Conservation (phyloP, 768 basidiomycete genomes). For the Suillus plorans region DNA sequence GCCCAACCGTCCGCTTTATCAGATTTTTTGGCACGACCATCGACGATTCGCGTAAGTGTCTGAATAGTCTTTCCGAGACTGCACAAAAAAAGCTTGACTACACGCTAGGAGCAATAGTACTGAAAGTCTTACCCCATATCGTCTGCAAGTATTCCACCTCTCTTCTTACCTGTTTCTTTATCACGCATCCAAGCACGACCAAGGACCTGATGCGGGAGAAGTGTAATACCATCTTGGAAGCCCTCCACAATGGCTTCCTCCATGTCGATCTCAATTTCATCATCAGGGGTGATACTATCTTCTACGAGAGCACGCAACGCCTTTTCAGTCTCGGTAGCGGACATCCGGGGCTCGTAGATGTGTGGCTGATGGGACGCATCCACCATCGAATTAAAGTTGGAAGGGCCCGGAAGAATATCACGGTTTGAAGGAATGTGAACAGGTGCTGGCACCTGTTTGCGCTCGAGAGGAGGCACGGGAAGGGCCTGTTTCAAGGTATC, state of each 20-base stretch:
- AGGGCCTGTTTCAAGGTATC: slow-evolving; percentile 26
- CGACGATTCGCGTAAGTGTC: slow-evolving; percentile 82
- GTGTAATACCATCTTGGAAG: slow-evolving; percentile 64
- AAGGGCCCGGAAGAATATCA: slow-evolving; percentile 17
- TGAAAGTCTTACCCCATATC: slow-evolving; percentile 69
- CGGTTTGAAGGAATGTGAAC: slow-evolving; percentile 25
- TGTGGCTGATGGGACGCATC: slow-evolving; percentile 25
- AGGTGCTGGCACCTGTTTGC: slow-evolving; percentile 31
- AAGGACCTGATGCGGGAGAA: slow-evolving; percentile 87
- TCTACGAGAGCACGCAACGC: slow-evolving; percentile 76
- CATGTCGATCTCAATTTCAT: slow-evolving; percentile 56
- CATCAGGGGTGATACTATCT: slow-evolving; percentile 56
- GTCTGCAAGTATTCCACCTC: slow-evolving; percentile 89
- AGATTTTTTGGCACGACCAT: slow-evolving; percentile 67
- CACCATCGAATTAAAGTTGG: slow-evolving; percentile 24
- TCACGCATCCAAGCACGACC: slow-evolving; percentile 87
- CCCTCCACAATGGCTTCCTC: slow-evolving; percentile 73
- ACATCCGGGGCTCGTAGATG: slow-evolving; percentile 33
- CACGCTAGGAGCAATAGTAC: background rate
- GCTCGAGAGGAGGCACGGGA: slow-evolving; percentile 14
- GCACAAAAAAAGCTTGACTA: background rate
- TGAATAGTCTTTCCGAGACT: slow-evolving; percentile 92
- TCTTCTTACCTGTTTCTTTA: slow-evolving; percentile 75
- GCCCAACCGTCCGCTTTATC: slow-evolving; percentile 76
- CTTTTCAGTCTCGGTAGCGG: slow-evolving; percentile 66